Evolutionary conservation across 495 filamentous ascomycete genomes (phyloP).

Genomic region (Trichoderma virens): DNA sequence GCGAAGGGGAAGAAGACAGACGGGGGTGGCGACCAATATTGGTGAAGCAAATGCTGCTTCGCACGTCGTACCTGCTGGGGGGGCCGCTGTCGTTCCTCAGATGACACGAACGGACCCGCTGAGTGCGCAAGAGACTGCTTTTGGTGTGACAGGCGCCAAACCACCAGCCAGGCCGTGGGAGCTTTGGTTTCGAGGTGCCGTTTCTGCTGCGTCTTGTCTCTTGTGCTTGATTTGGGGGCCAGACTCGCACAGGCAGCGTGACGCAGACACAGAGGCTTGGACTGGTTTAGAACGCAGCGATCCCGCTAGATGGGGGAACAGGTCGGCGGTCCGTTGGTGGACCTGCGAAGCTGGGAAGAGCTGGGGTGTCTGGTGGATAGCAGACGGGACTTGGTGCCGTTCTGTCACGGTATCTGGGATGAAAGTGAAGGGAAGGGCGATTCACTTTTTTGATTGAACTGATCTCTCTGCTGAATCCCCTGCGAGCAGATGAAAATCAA

Average conservation of each 20-base stretch:
- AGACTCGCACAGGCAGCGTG: not conserved
- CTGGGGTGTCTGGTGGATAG: no score
- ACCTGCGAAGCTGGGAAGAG: no score
- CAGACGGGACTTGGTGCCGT: no score
- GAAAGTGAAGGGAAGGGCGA: not conserved
- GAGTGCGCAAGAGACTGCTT: not conserved
- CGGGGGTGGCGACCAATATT: constrained; percentile 9
- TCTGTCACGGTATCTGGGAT: no score
- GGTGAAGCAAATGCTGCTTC: constrained; percentile 5
- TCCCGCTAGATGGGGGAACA: not conserved
- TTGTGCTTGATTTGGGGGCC: not conserved
- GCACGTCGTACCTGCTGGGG: constrained; percentile 9
- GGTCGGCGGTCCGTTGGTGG: not conserved
- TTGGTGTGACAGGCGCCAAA: constrained; percentile 8
- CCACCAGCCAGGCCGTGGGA: not conserved
- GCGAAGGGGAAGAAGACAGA: not conserved
- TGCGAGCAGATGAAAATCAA: no score
- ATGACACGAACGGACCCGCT: constrained; percentile 8
- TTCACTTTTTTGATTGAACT: no score
- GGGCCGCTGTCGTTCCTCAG: not conserved
- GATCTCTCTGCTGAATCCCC: no score
- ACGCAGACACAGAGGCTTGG: not conserved
- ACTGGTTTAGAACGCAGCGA: not conserved
- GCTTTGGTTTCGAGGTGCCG: not conserved
- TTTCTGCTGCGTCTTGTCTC: not conserved